A percentile compares a stretch with the other conserved stretches of the same genome.
phyloP scores from a whole-genome alignment of 1,139 yeast species.

The Chernovozyma aurita region DNA sequence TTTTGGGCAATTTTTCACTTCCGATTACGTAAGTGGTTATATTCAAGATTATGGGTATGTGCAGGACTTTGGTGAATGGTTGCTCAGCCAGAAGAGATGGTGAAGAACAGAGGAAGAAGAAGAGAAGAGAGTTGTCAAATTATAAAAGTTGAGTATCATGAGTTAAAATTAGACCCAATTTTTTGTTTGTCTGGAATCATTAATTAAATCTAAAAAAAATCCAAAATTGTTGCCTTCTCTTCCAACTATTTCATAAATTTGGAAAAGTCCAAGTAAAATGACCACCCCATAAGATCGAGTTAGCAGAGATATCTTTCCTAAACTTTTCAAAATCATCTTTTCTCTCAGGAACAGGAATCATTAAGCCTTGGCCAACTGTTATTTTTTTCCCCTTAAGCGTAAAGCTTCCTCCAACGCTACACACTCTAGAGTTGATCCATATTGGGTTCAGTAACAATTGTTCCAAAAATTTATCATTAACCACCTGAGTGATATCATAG shows the following conservation, averaged over 20 bases:
- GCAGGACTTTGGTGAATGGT: too few species aligned
- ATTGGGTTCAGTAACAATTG: slow-evolving; percentile 17
- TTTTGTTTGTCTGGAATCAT: too few species aligned
- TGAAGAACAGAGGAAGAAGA: too few species aligned
- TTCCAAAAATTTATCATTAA: slow-evolving; percentile 20
- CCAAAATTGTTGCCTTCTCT: too few species aligned
- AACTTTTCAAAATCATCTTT: slow-evolving; percentile 21
- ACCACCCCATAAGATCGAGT: slow-evolving; percentile 32
- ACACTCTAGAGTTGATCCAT: slow-evolving; percentile 28
- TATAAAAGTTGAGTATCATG: too few species aligned
- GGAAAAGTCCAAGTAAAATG: slow-evolving; percentile 38
- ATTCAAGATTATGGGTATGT: not conserved
- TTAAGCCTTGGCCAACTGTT: slow-evolving; percentile 37
- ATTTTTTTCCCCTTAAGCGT: slow-evolving; percentile 34
- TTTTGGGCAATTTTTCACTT: slow-evolving; percentile 2
- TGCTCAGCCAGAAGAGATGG: too few species aligned
- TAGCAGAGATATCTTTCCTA: slow-evolving; percentile 17
- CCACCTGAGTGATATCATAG: slow-evolving; percentile 26
- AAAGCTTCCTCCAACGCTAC: slow-evolving; percentile 30
- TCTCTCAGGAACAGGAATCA: slow-evolving; percentile 28
- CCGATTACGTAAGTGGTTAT: slow-evolving; percentile 1
- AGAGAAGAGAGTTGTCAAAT: too few species aligned
- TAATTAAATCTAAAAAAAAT: too few species aligned
- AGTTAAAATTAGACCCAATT: too few species aligned
- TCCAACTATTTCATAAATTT: slow-evolving; percentile 17